A percentile compares a stretch with the other conserved stretches of the same genome.
Evolutionary conservation across 352 stramenopile genomes (phyloP).

Genomic region (Globisporangium solare): DNA sequence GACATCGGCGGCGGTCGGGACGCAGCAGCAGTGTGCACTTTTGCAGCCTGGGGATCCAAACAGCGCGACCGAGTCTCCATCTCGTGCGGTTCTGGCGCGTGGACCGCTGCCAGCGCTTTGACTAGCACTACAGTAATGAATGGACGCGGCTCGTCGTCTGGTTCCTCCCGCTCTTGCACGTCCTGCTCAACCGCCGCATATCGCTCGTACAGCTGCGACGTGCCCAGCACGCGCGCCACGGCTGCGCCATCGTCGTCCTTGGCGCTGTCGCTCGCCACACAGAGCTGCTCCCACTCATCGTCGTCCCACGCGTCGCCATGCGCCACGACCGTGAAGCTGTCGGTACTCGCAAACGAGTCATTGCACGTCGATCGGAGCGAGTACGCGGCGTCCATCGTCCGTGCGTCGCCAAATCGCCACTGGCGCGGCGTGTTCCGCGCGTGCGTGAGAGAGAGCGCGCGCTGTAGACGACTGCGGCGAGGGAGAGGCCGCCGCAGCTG

Average conservation of each 20-base stretch:
- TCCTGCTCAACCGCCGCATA: conserved; percentile 8
- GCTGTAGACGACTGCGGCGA: neutral
- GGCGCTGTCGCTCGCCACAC: neutral
- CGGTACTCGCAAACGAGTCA: conserved; percentile 28
- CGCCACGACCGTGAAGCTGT: conserved; percentile 32
- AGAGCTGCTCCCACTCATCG: conserved; percentile 49
- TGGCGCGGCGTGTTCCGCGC: too few relatives aligned
- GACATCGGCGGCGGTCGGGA: neutral
- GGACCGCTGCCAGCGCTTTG: too few relatives aligned
- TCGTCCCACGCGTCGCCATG: conserved; percentile 13
- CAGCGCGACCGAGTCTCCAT: too few relatives aligned
- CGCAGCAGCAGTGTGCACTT: neutral
- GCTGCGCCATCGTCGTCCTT: neutral
- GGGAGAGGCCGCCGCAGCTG: too few relatives aligned
- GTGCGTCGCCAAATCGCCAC: too few relatives aligned
- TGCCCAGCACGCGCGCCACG: neutral
- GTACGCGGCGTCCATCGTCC: conserved; percentile 6
- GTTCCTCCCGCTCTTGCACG: conserved; percentile 7
- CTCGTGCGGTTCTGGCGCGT: too few relatives aligned
- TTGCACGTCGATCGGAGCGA: conserved; percentile 9
- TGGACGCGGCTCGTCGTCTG: neutral
- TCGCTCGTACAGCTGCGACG: neutral
- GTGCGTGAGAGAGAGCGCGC: neutral
- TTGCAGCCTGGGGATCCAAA: too few relatives aligned
- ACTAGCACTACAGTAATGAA: too few relatives aligned